Conservation (phyloP, 345 rosid species). For the Salix exigua region DNA sequence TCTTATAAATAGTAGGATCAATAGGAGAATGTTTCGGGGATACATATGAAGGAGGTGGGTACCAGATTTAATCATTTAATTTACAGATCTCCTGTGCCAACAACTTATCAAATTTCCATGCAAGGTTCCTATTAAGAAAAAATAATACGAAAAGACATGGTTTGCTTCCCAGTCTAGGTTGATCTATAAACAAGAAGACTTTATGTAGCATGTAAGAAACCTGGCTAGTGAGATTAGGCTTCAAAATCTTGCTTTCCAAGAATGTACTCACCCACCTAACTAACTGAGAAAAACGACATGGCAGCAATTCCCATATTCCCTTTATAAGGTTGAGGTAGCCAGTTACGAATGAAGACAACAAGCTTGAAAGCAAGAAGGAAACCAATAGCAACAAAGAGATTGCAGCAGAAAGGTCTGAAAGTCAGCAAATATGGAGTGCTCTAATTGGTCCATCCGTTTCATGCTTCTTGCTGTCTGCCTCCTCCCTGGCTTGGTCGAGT, state of each 20-base stretch:
- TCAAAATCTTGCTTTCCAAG: slow-evolving; percentile 17
- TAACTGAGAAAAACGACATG: slow-evolving; percentile 24
- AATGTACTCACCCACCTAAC: slow-evolving; percentile 22
- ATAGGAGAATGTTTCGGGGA: too few species aligned
- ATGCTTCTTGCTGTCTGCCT: slow-evolving; percentile 11
- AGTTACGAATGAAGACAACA: slow-evolving; percentile 3
- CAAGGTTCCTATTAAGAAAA: not conserved
- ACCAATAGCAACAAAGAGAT: not conserved
- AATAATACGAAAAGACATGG: too few species aligned
- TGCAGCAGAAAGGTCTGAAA: not conserved
- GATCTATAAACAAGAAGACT: not conserved
- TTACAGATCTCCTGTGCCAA: not conserved
- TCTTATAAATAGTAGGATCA: too few species aligned
- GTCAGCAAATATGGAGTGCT: not conserved
- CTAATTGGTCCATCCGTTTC: not conserved
- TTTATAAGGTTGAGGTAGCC: slow-evolving; percentile 17
- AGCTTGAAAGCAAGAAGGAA: not conserved
- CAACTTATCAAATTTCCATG: not conserved
- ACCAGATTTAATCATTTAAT: too few species aligned
- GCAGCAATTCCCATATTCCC: slow-evolving; percentile 12
- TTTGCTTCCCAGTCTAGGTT: too few species aligned
- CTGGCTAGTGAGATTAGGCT: not conserved
- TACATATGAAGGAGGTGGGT: too few species aligned
- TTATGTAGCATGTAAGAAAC: slow-evolving; percentile 27
- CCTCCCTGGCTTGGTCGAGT: slow-evolving; percentile 19